A percentile compares a stretch with the other conserved stretches of the same genome.
Conservation (phyloP, 2,329 filamentous ascomycete species). For the Dendrostoma leiphaemia region DNA sequence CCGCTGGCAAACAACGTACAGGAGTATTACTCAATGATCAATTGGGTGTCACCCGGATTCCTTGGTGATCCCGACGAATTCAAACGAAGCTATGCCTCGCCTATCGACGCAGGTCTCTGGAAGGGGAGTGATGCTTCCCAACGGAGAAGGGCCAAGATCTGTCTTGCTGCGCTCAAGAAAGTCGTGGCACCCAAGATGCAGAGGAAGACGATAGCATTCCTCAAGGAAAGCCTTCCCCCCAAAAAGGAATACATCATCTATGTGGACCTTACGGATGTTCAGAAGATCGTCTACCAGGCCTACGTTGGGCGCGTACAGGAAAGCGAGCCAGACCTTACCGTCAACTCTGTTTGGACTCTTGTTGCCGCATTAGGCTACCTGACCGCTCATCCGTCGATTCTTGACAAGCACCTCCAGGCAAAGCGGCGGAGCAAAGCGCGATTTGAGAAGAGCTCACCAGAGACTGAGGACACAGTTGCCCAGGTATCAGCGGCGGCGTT, state of each 20-base stretch:
- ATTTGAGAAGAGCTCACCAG: background rate
- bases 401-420: constrained; percentile 35
- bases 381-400: constrained; percentile 51
- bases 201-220: constrained; percentile 64
- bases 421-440: constrained; percentile 9
- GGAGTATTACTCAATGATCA: constrained; percentile 84
- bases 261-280: constrained; percentile 65
- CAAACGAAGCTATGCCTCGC: constrained; percentile 63
- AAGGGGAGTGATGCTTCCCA: constrained; percentile 57
- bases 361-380: constrained; percentile 47
- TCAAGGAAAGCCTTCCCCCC: constrained; percentile 65
- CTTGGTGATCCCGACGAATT: constrained; percentile 71
- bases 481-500: constrained; percentile 22
- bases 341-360: constrained; percentile 28
- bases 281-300: constrained; percentile 59
- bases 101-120: constrained; percentile 72
- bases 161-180: constrained; percentile 67
- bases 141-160: constrained; percentile 60
- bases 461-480: background rate
- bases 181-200: constrained; percentile 77
- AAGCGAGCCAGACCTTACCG: background rate
- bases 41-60: constrained; percentile 81
- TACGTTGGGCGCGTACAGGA: constrained; percentile 27
- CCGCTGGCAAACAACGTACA: constrained; percentile 80
- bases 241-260: constrained; percentile 83